These are phyloP conservation scores for Exophiala oligosperma DNA, from an alignment of 2,329 filamentous ascomycete species.

Conservation along the genomic window DNA sequence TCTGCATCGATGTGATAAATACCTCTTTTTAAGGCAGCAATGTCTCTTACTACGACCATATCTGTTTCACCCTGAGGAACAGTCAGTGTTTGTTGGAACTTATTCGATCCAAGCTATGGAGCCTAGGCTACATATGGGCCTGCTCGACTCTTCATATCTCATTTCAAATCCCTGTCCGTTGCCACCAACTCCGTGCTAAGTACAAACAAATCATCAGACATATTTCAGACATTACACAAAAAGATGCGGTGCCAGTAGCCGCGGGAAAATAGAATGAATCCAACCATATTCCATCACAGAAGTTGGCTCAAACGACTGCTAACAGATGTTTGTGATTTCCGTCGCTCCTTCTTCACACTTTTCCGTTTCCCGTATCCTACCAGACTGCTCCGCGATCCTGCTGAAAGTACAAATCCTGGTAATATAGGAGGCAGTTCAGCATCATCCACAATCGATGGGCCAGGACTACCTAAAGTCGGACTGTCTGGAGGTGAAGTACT, in stretches of 20 bases:
- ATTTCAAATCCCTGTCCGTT: conserved; percentile 4
- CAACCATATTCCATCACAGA: conserved; percentile 7
- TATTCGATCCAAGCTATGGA: no score
- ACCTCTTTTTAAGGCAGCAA: no score
- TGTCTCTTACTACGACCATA: no score
- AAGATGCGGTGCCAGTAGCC: conserved; percentile 21
- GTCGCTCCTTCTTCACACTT: conserved; percentile 20
- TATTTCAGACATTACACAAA: conserved; percentile 1
- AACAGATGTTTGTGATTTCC: conserved; percentile 11
- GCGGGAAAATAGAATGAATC: conserved; percentile 8
- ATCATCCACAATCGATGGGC: conserved; percentile 29
- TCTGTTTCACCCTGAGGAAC: no score
- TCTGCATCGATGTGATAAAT: no score
- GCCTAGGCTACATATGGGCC: neutral
- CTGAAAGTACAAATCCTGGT: conserved; percentile 44
- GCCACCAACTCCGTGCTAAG: conserved; percentile 23
- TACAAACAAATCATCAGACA: neutral
- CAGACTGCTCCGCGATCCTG: conserved; percentile 40
- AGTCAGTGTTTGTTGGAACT: no score
- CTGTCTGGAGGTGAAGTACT: conserved; percentile 17
- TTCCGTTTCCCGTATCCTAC: conserved; percentile 32
- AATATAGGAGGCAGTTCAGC: conserved; percentile 31
- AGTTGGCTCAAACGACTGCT: conserved; percentile 16
- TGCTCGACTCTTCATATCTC: neutral
- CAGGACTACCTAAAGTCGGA: conserved; percentile 22